phyloP scores from a whole-genome alignment of 345 rosid genomes.

The Geranium brycei region DNA sequence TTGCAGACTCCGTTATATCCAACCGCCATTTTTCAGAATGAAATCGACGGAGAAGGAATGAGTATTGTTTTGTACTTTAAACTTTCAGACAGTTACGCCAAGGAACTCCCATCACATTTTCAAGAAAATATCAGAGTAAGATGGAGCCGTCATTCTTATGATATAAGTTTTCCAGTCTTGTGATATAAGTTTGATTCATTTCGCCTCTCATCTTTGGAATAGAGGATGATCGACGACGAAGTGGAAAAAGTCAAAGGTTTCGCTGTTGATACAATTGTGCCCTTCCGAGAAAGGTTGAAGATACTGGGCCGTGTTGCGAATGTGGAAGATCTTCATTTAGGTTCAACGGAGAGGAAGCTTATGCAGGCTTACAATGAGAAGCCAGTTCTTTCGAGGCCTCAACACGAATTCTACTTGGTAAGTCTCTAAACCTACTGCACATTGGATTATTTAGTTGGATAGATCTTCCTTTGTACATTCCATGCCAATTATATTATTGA shows the following conservation, averaged over 20 bases:
- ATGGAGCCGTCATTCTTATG: not conserved
- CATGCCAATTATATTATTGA: not conserved
- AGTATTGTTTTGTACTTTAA: conserved; percentile 45
- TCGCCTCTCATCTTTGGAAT: conserved; percentile 8
- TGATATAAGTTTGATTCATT: conserved; percentile 1
- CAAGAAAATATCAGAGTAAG: conserved; percentile 41
- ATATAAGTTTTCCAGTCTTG: not conserved
- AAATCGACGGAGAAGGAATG: conserved; percentile 51
- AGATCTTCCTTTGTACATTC: not conserved
- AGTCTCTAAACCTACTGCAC: conserved; percentile 6
- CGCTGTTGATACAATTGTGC: conserved; percentile 52
- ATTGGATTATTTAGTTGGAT: not conserved
- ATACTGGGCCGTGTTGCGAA: conserved; percentile 90
- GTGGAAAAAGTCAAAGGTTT: conserved; percentile 88
- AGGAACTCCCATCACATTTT: conserved; percentile 29
- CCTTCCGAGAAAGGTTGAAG: conserved; percentile 85
- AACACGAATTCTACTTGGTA: conserved; percentile 67
- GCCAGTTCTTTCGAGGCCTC: conserved; percentile 98
- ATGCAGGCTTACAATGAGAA: conserved; percentile 97
- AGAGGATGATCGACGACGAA: conserved; percentile 79
- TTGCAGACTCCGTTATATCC: conserved; percentile 82
- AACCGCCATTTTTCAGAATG: conserved; percentile 36
- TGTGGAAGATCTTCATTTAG: conserved; percentile 77
- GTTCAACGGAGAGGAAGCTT: conserved; percentile 82
- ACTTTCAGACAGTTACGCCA: conserved; percentile 34